These are phyloP conservation scores for Curvularia sp. DNA, from an alignment of 2,329 filamentous ascomycete species.

Conservation along the genomic window DNA sequence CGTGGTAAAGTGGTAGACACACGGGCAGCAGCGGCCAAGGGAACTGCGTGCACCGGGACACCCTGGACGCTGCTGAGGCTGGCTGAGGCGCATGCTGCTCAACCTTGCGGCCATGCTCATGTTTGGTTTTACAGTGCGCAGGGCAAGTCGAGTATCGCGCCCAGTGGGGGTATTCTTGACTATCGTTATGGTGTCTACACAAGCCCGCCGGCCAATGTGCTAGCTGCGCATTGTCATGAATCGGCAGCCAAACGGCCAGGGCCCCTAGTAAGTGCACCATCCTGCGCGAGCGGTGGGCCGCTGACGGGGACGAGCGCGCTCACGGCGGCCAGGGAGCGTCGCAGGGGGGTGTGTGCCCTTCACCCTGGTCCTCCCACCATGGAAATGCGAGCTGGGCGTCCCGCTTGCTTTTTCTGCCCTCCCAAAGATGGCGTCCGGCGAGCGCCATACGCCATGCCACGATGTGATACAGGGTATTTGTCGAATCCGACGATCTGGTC, in stretches of 20 bases:
- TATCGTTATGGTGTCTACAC: slow-evolving; percentile 35
- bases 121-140: slow-evolving; percentile 37
- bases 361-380: slow-evolving; percentile 32
- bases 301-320: slow-evolving; percentile 28
- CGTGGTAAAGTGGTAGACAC: too few relatives aligned
- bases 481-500: slow-evolving; percentile 52
- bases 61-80: slow-evolving; percentile 16
- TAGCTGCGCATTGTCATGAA: slow-evolving; percentile 37
- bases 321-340: slow-evolving; percentile 22
- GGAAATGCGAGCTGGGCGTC: slow-evolving; percentile 34
- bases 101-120: slow-evolving; percentile 17
- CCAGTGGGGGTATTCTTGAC: slow-evolving; percentile 39
- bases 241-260: slow-evolving; percentile 39
- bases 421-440: slow-evolving; percentile 34
- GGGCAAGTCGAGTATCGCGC: slow-evolving; percentile 24
- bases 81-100: slow-evolving; percentile 28
- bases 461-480: slow-evolving; percentile 51
- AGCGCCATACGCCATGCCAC: slow-evolving; percentile 47
- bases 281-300: slow-evolving; percentile 26
- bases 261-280: slow-evolving; percentile 35
- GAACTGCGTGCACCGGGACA: slow-evolving; percentile 9
- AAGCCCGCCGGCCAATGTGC: slow-evolving; percentile 31
- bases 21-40: background rate
- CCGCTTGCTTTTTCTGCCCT: slow-evolving; percentile 41
- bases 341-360: slow-evolving; percentile 28